phyloP scores from a whole-genome alignment of 768 basidiomycete genomes.

The Boletus edulis region DNA sequence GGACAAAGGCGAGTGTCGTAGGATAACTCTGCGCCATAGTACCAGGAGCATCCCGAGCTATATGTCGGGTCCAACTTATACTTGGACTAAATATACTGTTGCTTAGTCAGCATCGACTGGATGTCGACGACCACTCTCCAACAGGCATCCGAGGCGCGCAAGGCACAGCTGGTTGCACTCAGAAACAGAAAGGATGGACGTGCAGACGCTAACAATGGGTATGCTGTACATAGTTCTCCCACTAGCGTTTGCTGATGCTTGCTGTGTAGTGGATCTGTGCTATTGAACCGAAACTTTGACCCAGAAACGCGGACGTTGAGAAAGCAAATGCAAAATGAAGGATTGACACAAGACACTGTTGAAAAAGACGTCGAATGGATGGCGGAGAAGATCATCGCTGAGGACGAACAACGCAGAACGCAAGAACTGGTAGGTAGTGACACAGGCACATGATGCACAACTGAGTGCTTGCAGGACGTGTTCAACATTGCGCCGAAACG shows the following conservation, averaged over 20 bases:
- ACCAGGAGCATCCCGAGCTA: constrained; percentile 22
- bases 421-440: constrained; percentile 78
- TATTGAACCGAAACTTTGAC: constrained; percentile 85
- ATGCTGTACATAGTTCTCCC: constrained; percentile 21
- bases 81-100: neutral
- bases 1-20: neutral
- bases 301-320: constrained; percentile 78
- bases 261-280: constrained; percentile 41
- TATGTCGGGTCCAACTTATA: too few relatives aligned
- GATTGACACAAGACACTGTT: constrained; percentile 74
- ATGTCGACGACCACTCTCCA: constrained; percentile 48
- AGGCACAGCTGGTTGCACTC: constrained; percentile 75
- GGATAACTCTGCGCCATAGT: constrained; percentile 31
- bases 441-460: neutral
- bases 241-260: constrained; percentile 15
- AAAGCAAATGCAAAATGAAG: constrained; percentile 60
- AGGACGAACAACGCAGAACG: constrained; percentile 80
- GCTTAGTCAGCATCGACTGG: constrained; percentile 32
- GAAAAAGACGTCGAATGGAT: constrained; percentile 83
- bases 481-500: constrained; percentile 98
- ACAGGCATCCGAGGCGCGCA: constrained; percentile 77
- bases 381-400: constrained; percentile 78
- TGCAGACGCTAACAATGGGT: constrained; percentile 40
- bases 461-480: constrained; percentile 60
- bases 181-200: constrained; percentile 69